phyloP scores from a whole-genome alignment of 1,284 basidiomycete genomes.

The Irpex sp. region DNA sequence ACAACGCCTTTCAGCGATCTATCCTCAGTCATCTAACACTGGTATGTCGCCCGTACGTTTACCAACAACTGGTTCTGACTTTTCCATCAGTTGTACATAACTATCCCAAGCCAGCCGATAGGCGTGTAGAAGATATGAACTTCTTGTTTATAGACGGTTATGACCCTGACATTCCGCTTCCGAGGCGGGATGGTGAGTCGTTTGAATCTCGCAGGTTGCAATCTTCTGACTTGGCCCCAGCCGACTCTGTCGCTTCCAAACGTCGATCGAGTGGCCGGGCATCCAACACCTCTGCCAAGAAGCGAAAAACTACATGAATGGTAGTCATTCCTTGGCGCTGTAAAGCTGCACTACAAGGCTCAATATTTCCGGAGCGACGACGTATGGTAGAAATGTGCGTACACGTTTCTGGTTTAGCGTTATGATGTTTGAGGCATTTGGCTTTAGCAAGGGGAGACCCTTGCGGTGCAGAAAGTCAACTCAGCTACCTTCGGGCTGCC shows the following conservation, averaged over 20 bases:
- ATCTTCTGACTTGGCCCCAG: background rate
- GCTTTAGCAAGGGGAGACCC: constrained; percentile 69
- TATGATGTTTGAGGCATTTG: constrained; percentile 92
- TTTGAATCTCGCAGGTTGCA: background rate
- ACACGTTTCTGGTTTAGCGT: constrained; percentile 14
- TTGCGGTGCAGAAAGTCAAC: constrained; percentile 56
- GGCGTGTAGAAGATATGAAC: constrained; percentile 10
- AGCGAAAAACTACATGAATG: background rate
- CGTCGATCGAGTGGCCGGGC: background rate
- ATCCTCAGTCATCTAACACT: constrained; percentile 6
- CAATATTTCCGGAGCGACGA: too few species aligned
- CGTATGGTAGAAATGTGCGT: background rate
- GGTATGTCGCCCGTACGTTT: constrained; percentile 4
- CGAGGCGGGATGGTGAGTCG: constrained; percentile 14
- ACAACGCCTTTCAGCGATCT: constrained; percentile 34
- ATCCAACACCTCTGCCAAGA: background rate
- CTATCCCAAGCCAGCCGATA: background rate
- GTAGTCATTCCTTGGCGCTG: too few species aligned
- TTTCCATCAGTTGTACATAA: constrained; percentile 9
- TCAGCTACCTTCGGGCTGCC: constrained; percentile 59
- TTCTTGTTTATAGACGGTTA: constrained; percentile 15
- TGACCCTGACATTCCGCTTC: constrained; percentile 6
- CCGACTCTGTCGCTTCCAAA: background rate
- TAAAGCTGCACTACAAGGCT: background rate
- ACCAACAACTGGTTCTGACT: background rate